These are phyloP conservation scores for Glomus cerebriforme DNA, from an alignment of 192 early-diverging fungal genomes.

Conservation along the genomic window DNA sequence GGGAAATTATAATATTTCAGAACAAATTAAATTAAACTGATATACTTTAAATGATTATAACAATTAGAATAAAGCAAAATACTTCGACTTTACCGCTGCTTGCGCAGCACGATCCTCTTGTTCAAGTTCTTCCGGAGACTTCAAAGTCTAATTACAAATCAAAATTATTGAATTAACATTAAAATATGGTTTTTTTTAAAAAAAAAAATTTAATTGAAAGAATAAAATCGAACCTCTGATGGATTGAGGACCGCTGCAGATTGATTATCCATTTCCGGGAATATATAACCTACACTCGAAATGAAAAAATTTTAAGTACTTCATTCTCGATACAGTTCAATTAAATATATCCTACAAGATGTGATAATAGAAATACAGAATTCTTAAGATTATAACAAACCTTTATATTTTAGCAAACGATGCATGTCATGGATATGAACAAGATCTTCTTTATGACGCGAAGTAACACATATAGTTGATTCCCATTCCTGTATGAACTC, in stretches of 20 bases:
- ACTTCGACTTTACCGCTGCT: conserved; percentile 63
- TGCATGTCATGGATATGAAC: conserved; percentile 96
- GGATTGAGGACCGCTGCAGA: conserved; percentile 67
- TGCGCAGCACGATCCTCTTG: conserved; percentile 88
- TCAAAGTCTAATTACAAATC: conserved; percentile 59
- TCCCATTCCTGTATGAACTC: conserved; percentile 97
- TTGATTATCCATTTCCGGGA: conserved; percentile 65
- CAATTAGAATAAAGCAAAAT: background rate
- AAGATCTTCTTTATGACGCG: conserved; percentile 92
- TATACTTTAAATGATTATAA: background rate
- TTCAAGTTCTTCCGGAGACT: conserved; percentile 94
- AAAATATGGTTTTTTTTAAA: conserved; percentile 14
- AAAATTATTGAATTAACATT: conserved; percentile 15
- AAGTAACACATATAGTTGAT: conserved; percentile 78
- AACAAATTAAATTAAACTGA: background rate
- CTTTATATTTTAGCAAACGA: conserved; percentile 84
- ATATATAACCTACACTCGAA: conserved; percentile 65
- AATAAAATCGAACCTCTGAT: conserved; percentile 40
- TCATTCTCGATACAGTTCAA: conserved; percentile 3
- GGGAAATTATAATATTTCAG: background rate
- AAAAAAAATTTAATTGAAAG: too few relatives aligned
- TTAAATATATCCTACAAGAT: background rate
- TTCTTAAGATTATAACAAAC: conserved; percentile 40
- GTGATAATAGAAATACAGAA: too few relatives aligned
- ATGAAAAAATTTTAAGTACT: conserved; percentile 11